A percentile compares a stretch with the other conserved stretches of the same genome.
Conservation (phyloP, 768 basidiomycete genomes). For the Rhodotorula diobovata region DNA sequence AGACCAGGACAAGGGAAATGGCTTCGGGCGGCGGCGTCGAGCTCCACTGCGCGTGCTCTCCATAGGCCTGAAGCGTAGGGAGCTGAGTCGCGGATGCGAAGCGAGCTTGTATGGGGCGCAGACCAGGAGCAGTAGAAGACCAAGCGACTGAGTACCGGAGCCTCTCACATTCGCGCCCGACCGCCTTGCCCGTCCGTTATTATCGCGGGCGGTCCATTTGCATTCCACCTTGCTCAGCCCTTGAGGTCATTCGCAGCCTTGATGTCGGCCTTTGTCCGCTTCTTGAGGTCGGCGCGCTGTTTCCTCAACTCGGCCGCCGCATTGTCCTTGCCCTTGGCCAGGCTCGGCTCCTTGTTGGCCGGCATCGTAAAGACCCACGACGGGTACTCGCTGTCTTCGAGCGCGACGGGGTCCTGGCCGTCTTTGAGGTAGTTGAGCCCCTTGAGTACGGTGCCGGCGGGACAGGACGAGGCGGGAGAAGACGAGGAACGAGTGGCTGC, state of each 20-base stretch:
- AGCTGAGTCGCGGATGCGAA: no score
- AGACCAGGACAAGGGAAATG: no score
- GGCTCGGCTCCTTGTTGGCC: background rate
- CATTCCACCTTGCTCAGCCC: conserved; percentile 32
- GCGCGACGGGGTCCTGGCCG: conserved; percentile 47
- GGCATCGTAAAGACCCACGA: conserved; percentile 47
- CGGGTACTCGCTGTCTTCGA: conserved; percentile 49
- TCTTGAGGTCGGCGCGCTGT: conserved; percentile 26
- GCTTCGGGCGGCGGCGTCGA: no score
- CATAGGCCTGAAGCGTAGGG: no score
- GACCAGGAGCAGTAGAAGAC: no score
- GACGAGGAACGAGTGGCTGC: background rate
- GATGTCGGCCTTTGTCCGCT: conserved; percentile 41
- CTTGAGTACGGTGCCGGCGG: conserved; percentile 48
- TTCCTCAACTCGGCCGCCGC: conserved; percentile 1
- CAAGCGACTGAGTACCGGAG: no score
- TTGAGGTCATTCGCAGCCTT: conserved; percentile 48
- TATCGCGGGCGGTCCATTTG: background rate
- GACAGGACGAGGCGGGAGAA: conserved; percentile 26
- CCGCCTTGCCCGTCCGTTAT: background rate
- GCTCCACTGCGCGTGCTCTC: no score
- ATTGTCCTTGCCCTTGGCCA: background rate
- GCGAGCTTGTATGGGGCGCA: no score
- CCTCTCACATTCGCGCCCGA: background rate
- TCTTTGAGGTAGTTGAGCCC: conserved; percentile 48